Evolutionary conservation across 768 basidiomycete genomes (phyloP).

Genomic region (Ephemerocybe angulata): DNA sequence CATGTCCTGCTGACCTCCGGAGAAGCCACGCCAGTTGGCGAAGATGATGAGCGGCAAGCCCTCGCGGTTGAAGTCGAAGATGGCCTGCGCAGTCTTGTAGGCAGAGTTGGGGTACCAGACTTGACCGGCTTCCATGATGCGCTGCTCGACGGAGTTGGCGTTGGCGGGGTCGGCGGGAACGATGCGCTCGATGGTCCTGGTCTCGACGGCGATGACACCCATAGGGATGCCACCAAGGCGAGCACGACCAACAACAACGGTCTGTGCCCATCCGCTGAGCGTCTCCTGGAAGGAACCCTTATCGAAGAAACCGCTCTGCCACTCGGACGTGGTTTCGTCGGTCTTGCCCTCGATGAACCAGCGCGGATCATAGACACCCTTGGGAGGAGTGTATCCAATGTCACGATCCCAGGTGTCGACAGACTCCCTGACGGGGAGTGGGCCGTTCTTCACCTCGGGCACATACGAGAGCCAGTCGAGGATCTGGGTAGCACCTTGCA

Average conservation of each 20-base stretch:
- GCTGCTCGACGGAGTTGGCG: conserved; percentile 92
- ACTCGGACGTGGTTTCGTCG: conserved; percentile 75
- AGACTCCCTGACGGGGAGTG: conserved; percentile 73
- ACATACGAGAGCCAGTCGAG: conserved; percentile 94
- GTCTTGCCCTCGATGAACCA: conserved; percentile 97
- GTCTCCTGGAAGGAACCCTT: conserved; percentile 98
- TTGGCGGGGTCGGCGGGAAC: conserved; percentile 98
- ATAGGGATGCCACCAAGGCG: conserved; percentile 95
- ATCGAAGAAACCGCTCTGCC: conserved; percentile 93
- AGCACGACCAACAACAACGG: conserved; percentile 94
- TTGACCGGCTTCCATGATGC: conserved; percentile 99
- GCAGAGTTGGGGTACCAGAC: conserved; percentile 99
- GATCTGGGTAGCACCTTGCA: conserved; percentile 93
- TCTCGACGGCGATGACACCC: conserved; percentile 98
- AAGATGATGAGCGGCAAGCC: conserved; percentile 96
- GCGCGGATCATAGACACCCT: conserved; percentile 92
- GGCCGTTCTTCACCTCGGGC: conserved; percentile 75
- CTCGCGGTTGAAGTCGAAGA: conserved; percentile 98
- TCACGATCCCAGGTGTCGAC: conserved; percentile 89
- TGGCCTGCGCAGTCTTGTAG: conserved; percentile 98
- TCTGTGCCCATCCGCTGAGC: conserved; percentile 98
- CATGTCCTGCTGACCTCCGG: conserved; percentile 99
- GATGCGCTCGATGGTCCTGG: conserved; percentile 92
- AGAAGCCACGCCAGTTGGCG: conserved; percentile 99
- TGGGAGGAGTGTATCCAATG: conserved; percentile 86